A percentile compares a stretch with the other conserved stretches of the same genome.
phyloP scores from a whole-genome alignment of 1,139 yeast species.

The Kodamaea anthophila region DNA sequence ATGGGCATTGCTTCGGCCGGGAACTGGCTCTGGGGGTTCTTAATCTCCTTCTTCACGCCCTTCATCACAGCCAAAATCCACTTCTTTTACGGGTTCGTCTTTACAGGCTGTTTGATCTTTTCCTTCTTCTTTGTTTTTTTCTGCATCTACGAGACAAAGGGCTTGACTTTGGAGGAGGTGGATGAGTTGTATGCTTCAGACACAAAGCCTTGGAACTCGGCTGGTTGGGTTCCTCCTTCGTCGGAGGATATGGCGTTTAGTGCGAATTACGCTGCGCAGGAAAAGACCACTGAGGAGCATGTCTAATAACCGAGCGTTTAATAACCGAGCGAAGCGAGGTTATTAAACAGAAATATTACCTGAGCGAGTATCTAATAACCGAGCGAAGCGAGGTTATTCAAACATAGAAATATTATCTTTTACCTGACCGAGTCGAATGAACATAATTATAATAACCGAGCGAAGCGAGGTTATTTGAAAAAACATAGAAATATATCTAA shows the following conservation, averaged over 20 bases:
- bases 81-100: slow-evolving; percentile 68
- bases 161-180: slow-evolving; percentile 68
- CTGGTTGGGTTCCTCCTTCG: slow-evolving; percentile 20
- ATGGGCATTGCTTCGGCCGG: slow-evolving; percentile 71
- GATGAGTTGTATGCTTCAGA: slow-evolving; percentile 53
- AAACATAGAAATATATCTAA: too few species aligned
- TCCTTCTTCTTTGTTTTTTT: slow-evolving; percentile 60
- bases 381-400: too few species aligned
- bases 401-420: too few species aligned
- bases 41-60: slow-evolving; percentile 71
- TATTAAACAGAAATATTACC: too few species aligned
- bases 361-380: too few species aligned
- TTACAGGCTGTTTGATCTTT: slow-evolving; percentile 59
- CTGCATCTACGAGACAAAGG: slow-evolving; percentile 69
- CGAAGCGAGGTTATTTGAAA: too few species aligned
- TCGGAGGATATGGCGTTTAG: slow-evolving; percentile 3
- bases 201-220: slow-evolving; percentile 43
- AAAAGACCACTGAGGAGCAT: slow-evolving; percentile 3
- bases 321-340: too few species aligned
- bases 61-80: slow-evolving; percentile 50
- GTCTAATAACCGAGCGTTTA: background rate
- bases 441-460: too few species aligned
- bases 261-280: slow-evolving; percentile 3
- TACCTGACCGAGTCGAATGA: too few species aligned
- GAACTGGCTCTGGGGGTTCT: slow-evolving; percentile 78